Evolutionary conservation across 108 stramenopile genomes (phyloP).

Genomic region (Pelagomonas calceolata): DNA sequence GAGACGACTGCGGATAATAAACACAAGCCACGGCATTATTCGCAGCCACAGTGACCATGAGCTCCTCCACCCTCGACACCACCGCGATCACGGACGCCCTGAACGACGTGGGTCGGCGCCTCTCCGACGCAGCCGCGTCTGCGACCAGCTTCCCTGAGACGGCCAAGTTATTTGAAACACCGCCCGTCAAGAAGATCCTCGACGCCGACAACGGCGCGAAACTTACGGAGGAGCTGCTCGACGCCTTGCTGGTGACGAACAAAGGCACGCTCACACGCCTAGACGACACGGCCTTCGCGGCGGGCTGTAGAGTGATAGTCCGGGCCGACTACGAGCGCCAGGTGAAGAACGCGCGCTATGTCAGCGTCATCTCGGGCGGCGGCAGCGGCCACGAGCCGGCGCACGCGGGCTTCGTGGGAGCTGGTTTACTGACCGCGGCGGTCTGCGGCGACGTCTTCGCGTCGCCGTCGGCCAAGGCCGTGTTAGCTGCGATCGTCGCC

Average conservation of each 20-base stretch:
- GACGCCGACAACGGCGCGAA: constrained; percentile 4
- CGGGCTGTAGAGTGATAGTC: constrained; percentile 6
- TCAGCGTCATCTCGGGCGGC: constrained; percentile 45
- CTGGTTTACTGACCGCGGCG: constrained; percentile 85
- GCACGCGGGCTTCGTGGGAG: constrained; percentile 86
- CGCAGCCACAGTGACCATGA: too few relatives aligned
- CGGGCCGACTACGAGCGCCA: constrained; percentile 2
- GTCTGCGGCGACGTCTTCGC: constrained; percentile 96
- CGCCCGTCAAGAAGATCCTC: constrained; percentile 3
- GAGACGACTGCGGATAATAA: too few relatives aligned
- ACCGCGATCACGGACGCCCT: too few relatives aligned
- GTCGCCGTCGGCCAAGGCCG: constrained; percentile 64
- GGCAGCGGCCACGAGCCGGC: constrained; percentile 95
- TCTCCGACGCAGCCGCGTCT: too few relatives aligned
- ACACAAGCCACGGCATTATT: too few relatives aligned
- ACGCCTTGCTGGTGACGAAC: background rate
- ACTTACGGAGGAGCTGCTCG: constrained; percentile 9
- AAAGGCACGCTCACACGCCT: background rate
- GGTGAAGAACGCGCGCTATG: background rate
- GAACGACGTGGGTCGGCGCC: too few relatives aligned
- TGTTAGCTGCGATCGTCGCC: constrained; percentile 81
- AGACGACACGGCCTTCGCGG: background rate
- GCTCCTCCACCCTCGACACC: too few relatives aligned
- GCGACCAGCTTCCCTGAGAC: too few relatives aligned
- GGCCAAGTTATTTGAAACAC: too few relatives aligned